phyloP scores from a whole-genome alignment of 2,329 filamentous ascomycete species.

The Macrophomina pseudophaseolina region DNA sequence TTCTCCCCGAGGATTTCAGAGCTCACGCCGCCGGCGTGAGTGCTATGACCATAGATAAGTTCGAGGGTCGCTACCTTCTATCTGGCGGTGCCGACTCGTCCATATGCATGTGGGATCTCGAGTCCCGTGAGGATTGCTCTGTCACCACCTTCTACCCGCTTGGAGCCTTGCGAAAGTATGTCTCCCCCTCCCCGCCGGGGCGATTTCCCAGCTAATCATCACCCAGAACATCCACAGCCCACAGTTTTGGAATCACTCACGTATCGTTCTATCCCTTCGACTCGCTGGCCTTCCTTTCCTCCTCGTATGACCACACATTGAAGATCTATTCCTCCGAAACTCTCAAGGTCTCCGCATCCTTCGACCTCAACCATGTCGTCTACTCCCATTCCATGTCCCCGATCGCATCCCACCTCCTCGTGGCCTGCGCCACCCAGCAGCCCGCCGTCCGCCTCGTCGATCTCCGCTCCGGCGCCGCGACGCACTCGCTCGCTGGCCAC shows the following conservation, averaged over 20 bases:
- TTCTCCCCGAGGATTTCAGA: slow-evolving; percentile 47
- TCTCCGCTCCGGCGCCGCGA: slow-evolving; percentile 76
- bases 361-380: slow-evolving; percentile 70
- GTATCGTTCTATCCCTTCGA: slow-evolving; percentile 82
- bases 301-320: slow-evolving; percentile 77
- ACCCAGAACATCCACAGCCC: slow-evolving; percentile 47
- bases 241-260: slow-evolving; percentile 76
- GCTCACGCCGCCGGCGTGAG: slow-evolving; percentile 82
- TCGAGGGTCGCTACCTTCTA: slow-evolving; percentile 78
- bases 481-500: slow-evolving; percentile 56
- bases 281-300: slow-evolving; percentile 74
- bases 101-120: slow-evolving; percentile 86
- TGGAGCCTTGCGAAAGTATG: slow-evolving; percentile 17
- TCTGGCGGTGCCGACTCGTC: slow-evolving; percentile 87
- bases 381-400: slow-evolving; percentile 81
- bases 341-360: slow-evolving; percentile 66
- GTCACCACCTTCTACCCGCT: slow-evolving; percentile 1
- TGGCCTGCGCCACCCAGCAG: slow-evolving; percentile 87
- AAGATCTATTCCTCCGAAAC: slow-evolving; percentile 75
- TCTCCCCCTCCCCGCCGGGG: neutral
- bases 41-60: slow-evolving; percentile 77
- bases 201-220: neutral
- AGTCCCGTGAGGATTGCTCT: slow-evolving; percentile 47
- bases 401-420: slow-evolving; percentile 73
- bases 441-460: slow-evolving; percentile 85